These are phyloP conservation scores for Coemansia interrupta DNA, from an alignment of 192 early-diverging fungal species.

Conservation along the genomic window DNA sequence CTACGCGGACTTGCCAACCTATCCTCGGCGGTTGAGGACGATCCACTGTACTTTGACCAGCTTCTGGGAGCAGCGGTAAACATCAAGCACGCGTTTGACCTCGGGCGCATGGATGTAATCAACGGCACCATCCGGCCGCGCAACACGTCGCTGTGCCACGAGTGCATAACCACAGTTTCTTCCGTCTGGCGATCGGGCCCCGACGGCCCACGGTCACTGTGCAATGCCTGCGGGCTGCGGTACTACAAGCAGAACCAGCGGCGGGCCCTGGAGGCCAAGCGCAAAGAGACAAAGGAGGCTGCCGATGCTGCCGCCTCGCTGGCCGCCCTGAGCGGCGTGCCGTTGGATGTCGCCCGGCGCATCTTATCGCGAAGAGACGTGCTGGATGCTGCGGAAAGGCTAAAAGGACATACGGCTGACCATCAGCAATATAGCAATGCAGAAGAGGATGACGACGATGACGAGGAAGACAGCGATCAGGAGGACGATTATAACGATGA, in stretches of 20 bases:
- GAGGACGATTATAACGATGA: constrained; percentile 1
- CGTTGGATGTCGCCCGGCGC: constrained; percentile 2
- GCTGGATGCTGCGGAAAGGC: background rate
- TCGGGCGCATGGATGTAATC: constrained; percentile 50
- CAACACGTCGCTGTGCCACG: constrained; percentile 53
- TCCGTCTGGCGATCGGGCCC: constrained; percentile 54
- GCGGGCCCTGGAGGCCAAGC: constrained; percentile 42
- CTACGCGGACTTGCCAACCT: constrained; percentile 43
- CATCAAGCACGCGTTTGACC: constrained; percentile 52
- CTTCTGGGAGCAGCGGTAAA: constrained; percentile 47
- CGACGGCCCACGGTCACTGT: constrained; percentile 54
- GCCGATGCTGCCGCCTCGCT: constrained; percentile 17
- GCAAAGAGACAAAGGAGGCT: constrained; percentile 37
- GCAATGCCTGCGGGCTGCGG: constrained; percentile 62
- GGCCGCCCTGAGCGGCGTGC: constrained; percentile 14
- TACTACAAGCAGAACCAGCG: constrained; percentile 58
- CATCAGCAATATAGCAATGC: constrained; percentile 1
- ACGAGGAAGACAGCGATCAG: constrained; percentile 7
- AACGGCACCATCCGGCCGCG: constrained; percentile 50
- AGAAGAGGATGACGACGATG: constrained; percentile 1
- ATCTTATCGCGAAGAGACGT: constrained; percentile 4
- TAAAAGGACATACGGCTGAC: background rate
- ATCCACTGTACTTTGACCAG: constrained; percentile 54
- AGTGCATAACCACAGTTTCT: constrained; percentile 52
- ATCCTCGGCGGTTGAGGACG: constrained; percentile 40